Evolutionary conservation across 2,329 filamentous ascomycete species (phyloP), one percentile per base, ranked within the genome.

Genomic region (Cladosporium sp.): DNA sequence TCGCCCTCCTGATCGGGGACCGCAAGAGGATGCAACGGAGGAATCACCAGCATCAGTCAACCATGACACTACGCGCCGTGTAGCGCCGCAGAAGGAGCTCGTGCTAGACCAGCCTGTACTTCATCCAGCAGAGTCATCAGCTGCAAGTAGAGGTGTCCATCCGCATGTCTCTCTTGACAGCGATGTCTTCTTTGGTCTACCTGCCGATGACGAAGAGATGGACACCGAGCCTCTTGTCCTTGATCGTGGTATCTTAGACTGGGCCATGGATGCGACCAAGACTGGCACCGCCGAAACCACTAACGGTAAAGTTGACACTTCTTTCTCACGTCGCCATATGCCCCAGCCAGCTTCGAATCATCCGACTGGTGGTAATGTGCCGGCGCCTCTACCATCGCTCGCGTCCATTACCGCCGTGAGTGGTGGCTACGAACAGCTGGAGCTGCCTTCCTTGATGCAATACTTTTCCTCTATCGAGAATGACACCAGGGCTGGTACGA

Each of bases 191-290:
- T 69, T 73, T 6, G 70, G 61, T 16, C 16, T 56, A 2, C 61
- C 61, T 31, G 61, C 23, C 29, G 71, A 65, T 26, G 69, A 70
- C 7, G 70, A 69, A 5, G 70, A 72, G 12, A 68, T 68, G 35
- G 69, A 70, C 6, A 64, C 59, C n/a, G 73, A 71, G 33, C 74
- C 68, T 3, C 74, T 77, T 29, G 72, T 72, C 3, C 71, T 78
- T 16, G 75, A 77, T 61, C 71, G 76, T 21, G 71, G 72, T 28
- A 78, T 78, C 49, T 65, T 78, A 26, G 74, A 77, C 58, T 77
- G 73, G 73, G 73, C 71, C 26, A 55, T 65, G 21, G 63, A 65
- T 21, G 57, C 57, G 26, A 60, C 63, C 29, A 59, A 52, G 46
- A n/a, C 56, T 21, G 35, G 33, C 16, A 14, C 44, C 23, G 53